These are phyloP conservation scores for Eimeria maxima DNA, from an alignment of 169 alveolate species.

Conservation along the genomic window DNA sequence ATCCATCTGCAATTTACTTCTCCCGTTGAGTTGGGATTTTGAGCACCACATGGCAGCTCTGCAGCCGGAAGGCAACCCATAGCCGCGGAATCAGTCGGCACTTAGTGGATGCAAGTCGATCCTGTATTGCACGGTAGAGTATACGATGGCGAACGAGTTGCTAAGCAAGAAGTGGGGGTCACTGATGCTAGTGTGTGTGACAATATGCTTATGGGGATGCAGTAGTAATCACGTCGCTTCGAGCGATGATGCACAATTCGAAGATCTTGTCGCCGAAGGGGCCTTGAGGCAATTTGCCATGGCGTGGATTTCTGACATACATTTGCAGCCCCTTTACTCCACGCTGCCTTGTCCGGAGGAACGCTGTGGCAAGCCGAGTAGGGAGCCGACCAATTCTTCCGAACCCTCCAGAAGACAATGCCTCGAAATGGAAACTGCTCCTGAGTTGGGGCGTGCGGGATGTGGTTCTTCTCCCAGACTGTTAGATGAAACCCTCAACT, in stretches of 20 bases:
- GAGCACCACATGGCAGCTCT: neutral
- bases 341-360: neutral
- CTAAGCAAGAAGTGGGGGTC: neutral
- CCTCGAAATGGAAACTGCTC: slow-evolving; percentile 34
- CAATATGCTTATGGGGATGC: neutral
- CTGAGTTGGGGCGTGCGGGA: slow-evolving; percentile 29
- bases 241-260: neutral
- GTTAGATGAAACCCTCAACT: slow-evolving; percentile 1
- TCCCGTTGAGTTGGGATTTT: neutral
- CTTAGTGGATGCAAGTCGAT: neutral
- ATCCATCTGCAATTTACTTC: neutral
- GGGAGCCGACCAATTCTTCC: neutral
- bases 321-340: slow-evolving; percentile 15
- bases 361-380: neutral
- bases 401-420: neutral
- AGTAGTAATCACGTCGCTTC: neutral
- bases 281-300: neutral
- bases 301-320: slow-evolving; percentile 44
- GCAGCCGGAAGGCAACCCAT: neutral
- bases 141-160: neutral
- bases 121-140: neutral
- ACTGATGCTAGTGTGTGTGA: neutral
- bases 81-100: neutral
- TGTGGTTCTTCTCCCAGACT: neutral
- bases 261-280: neutral